phyloP scores from a whole-genome alignment of 768 basidiomycete genomes.

The Leccinellum luteum region DNA sequence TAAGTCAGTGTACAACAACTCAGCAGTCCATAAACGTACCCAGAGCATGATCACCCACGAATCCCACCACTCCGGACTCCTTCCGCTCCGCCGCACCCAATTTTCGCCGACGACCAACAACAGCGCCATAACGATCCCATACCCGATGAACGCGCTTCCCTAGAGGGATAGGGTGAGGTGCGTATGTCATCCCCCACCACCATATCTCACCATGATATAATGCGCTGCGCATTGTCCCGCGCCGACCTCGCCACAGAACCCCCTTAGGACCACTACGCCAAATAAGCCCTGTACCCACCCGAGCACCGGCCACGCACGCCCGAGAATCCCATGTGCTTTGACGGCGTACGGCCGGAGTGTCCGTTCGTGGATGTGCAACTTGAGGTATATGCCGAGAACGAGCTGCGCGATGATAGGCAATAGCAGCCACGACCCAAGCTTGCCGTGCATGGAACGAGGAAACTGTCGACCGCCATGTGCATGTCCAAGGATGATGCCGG shows the following conservation, averaged over 20 bases:
- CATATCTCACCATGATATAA: constrained; percentile 63
- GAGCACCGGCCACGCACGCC: constrained; percentile 78
- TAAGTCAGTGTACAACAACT: not conserved
- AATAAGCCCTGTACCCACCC: constrained; percentile 92
- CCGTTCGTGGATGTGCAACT: constrained; percentile 84
- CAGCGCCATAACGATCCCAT: constrained; percentile 78
- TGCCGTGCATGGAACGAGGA: constrained; percentile 69
- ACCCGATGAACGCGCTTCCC: constrained; percentile 89
- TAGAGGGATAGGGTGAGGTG: constrained; percentile 7
- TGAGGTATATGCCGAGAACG: constrained; percentile 81
- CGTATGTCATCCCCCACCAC: constrained; percentile 10
- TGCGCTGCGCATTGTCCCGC: constrained; percentile 87
- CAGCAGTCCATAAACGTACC: constrained; percentile 36
- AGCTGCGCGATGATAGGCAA: constrained; percentile 67
- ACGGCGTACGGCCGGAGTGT: constrained; percentile 72
- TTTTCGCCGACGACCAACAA: constrained; percentile 72
- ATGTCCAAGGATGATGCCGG: constrained; percentile 81
- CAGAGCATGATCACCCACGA: constrained; percentile 62
- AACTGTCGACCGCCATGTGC: constrained; percentile 82
- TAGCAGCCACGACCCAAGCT: constrained; percentile 51
- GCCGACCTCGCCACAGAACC: constrained; percentile 71
- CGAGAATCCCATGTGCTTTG: constrained; percentile 69
- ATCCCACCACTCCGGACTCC: constrained; percentile 85
- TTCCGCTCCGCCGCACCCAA: constrained; percentile 69
- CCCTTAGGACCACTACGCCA: constrained; percentile 69